Conservation (phyloP, 2,329 filamentous ascomycete genomes). For the Onygenales sp. region DNA sequence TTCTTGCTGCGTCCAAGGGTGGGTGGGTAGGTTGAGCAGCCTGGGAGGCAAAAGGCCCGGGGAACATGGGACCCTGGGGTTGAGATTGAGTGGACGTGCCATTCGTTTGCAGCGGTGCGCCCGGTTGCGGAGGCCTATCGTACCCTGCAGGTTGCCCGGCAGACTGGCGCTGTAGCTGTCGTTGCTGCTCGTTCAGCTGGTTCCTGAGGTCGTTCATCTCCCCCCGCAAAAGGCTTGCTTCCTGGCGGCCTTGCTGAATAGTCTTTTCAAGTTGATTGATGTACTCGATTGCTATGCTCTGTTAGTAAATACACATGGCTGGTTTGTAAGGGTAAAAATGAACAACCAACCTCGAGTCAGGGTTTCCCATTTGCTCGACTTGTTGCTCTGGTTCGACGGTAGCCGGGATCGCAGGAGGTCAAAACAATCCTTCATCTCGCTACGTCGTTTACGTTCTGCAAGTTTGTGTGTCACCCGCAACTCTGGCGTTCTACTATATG, state of each 20-base stretch:
- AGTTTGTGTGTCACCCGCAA: constrained; percentile 41
- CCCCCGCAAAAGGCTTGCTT: constrained; percentile 26
- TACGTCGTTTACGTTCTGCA: constrained; percentile 42
- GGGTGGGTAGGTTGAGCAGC: constrained; percentile 18
- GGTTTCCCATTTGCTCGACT: constrained; percentile 45
- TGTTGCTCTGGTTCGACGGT: constrained; percentile 39
- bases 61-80: constrained; percentile 18
- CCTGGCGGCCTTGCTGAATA: constrained; percentile 26
- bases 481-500: constrained; percentile 42
- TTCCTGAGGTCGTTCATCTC: constrained; percentile 18
- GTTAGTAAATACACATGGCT: constrained; percentile 20
- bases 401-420: constrained; percentile 36
- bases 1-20: constrained; percentile 36
- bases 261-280: constrained; percentile 36
- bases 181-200: constrained; percentile 11
- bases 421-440: constrained; percentile 45
- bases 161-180: constrained; percentile 21
- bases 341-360: constrained; percentile 33
- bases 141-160: constrained; percentile 21
- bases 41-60: constrained; percentile 16
- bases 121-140: constrained; percentile 26
- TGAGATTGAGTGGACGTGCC: constrained; percentile 14
- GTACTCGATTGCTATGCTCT: constrained; percentile 39
- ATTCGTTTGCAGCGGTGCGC: constrained; percentile 21
- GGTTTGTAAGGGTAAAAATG: background rate